A percentile compares a stretch with the other conserved stretches of the same genome.
These are phyloP conservation scores for Pulveroboletus sp. DNA, from an alignment of 768 basidiomycete species.

Conservation along the genomic window DNA sequence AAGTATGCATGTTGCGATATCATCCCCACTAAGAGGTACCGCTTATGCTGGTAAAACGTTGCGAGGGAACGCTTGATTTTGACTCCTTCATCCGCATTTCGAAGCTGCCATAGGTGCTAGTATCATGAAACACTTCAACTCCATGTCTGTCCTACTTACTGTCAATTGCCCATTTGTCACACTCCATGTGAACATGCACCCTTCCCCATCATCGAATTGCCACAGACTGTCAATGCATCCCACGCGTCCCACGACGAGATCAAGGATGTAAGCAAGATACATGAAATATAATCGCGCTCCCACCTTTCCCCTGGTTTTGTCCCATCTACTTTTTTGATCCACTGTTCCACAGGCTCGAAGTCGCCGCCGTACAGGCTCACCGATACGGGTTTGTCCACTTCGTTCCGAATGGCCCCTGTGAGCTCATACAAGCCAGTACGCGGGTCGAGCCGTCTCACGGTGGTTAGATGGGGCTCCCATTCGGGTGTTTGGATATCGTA, in stretches of 20 bases:
- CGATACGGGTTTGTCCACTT: conserved; percentile 27
- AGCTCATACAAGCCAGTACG: conserved; percentile 28
- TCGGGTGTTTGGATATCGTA: conserved; percentile 40
- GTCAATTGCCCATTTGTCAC: conserved; percentile 8
- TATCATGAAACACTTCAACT: neutral
- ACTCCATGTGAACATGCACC: conserved; percentile 21
- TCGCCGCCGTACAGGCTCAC: conserved; percentile 29
- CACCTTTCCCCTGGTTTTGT: conserved; percentile 14
- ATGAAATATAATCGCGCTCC: neutral
- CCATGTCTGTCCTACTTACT: neutral
- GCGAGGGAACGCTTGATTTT: conserved; percentile 31
- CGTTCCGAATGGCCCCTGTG: conserved; percentile 33
- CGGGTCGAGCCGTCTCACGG: conserved; percentile 31
- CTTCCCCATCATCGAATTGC: conserved; percentile 25
- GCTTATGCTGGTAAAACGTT: conserved; percentile 33
- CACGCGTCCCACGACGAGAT: neutral
- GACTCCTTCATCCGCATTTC: conserved; percentile 22
- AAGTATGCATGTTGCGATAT: conserved; percentile 37
- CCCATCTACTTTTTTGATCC: conserved; percentile 25
- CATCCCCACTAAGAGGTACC: conserved; percentile 32
- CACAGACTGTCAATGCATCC: conserved; percentile 16
- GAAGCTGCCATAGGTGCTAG: conserved; percentile 25
- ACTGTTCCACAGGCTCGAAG: conserved; percentile 28
- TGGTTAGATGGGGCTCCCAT: conserved; percentile 36
- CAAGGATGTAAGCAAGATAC: neutral